Conservation (phyloP, 2,329 filamentous ascomycete species). For the Cryphonectria parasitica region DNA sequence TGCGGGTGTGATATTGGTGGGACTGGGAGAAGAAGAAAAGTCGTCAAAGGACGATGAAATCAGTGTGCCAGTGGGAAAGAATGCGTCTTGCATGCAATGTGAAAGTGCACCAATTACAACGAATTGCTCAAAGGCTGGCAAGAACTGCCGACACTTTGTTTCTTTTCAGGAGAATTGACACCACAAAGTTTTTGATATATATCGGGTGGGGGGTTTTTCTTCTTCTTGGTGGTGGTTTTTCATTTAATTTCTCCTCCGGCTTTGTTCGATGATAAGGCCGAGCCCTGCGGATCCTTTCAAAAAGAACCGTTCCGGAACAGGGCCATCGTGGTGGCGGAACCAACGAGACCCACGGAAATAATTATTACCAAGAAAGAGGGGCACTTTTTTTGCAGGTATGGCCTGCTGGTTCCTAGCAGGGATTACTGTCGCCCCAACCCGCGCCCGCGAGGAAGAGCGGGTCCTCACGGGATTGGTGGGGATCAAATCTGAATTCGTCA, state of each 20-base stretch:
- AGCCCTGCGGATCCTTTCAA: not conserved
- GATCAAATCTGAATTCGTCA: not conserved
- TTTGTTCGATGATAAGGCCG: not conserved
- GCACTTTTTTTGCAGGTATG: not conserved
- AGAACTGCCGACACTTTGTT: not conserved
- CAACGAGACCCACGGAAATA: not conserved
- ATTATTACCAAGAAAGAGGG: not conserved
- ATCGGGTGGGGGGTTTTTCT: not conserved
- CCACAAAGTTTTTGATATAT: not conserved
- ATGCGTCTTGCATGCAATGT: not conserved
- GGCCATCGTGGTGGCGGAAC: not conserved
- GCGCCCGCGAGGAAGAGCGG: not conserved
- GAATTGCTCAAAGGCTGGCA: not conserved
- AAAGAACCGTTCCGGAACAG: not conserved
- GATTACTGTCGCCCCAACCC: not conserved
- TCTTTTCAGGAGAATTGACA: not conserved
- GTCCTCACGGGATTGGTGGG: not conserved
- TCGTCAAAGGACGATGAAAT: not conserved
- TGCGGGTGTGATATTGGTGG: not conserved
- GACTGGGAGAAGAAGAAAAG: not conserved
- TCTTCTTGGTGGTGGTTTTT: not conserved
- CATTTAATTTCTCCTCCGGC: not conserved
- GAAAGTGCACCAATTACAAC: not conserved
- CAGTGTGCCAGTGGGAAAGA: not conserved
- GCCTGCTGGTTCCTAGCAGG: not conserved